phyloP scores from a whole-genome alignment of 2,329 filamentous ascomycete species.

The Samsoniella hepiali region DNA sequence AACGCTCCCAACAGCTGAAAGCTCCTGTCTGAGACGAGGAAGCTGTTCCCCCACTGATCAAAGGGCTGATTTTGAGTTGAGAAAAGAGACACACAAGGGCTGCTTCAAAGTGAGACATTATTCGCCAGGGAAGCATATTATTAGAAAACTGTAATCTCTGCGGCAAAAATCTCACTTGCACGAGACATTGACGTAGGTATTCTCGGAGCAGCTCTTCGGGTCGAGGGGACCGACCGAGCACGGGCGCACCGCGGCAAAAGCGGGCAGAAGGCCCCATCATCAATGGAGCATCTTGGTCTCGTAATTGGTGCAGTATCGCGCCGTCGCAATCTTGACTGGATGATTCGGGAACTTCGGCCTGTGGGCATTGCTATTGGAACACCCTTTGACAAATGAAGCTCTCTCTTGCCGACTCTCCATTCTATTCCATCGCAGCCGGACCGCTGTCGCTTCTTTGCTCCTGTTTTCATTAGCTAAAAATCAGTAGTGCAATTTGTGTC shows the following conservation, averaged over 20 bases:
- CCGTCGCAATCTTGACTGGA: not conserved
- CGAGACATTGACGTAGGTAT: constrained; percentile 7
- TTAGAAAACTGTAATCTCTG: not conserved
- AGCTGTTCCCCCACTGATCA: not conserved
- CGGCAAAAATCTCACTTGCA: not conserved
- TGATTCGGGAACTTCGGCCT: not conserved
- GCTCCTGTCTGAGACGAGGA: too few species aligned
- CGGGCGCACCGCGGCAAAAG: constrained; percentile 4
- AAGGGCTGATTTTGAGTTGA: not conserved
- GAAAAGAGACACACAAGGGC: not conserved
- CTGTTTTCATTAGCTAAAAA: not conserved
- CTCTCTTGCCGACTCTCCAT: too few species aligned
- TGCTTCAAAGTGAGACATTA: not conserved
- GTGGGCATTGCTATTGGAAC: not conserved
- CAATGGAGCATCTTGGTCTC: not conserved
- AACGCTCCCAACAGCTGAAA: not conserved
- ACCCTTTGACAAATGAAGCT: not conserved
- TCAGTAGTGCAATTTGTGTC: not conserved
- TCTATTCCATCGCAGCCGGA: too few species aligned
- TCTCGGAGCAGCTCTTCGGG: not conserved
- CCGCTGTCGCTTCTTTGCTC: not conserved
- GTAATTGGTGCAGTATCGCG: constrained; percentile 1
- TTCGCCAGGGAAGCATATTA: not conserved
- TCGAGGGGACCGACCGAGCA: not conserved
- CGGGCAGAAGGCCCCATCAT: not conserved